These are phyloP conservation scores for Veloboletus limbatus DNA, from an alignment of 1,284 basidiomycete genomes.

Conservation along the genomic window DNA sequence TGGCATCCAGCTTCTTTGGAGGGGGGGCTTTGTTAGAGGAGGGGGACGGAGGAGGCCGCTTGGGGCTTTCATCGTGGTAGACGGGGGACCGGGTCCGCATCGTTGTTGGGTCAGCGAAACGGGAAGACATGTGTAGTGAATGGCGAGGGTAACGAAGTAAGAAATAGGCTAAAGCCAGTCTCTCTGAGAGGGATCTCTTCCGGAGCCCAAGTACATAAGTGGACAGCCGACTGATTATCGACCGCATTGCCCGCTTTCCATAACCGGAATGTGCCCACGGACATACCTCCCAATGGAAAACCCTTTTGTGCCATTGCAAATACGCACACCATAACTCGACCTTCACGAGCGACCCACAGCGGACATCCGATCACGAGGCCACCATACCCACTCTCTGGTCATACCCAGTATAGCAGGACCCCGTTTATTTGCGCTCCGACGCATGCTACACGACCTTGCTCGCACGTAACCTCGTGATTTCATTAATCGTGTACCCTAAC, in stretches of 20 bases:
- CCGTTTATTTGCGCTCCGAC: constrained; percentile 20
- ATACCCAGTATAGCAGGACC: constrained; percentile 16
- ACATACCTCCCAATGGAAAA: constrained; percentile 21
- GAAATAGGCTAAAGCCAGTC: constrained; percentile 32
- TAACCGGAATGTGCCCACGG: constrained; percentile 17
- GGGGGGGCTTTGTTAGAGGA: constrained; percentile 34
- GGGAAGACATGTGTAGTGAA: constrained; percentile 27
- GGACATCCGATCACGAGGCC: constrained; percentile 26
- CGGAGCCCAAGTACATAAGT: constrained; percentile 30
- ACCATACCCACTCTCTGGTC: constrained; percentile 1
- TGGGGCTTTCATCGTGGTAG: constrained; percentile 27
- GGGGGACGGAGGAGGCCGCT: constrained; percentile 34
- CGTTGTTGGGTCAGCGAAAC: constrained; percentile 28
- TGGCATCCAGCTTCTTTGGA: constrained; percentile 31
- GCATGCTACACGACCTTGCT: constrained; percentile 49
- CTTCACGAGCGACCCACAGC: constrained; percentile 28
- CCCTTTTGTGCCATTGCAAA: constrained; percentile 29
- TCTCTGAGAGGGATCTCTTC: constrained; percentile 24
- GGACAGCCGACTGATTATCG: constrained; percentile 34
- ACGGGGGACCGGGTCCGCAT: constrained; percentile 35
- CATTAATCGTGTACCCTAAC: constrained; percentile 59
- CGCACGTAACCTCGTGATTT: constrained; percentile 53
- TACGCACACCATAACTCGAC: constrained; percentile 19
- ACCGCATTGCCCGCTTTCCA: constrained; percentile 21
- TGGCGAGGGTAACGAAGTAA: constrained; percentile 14